These are phyloP conservation scores for Ustilago hordei DNA, from an alignment of 1,284 basidiomycete species.

Conservation along the genomic window DNA sequence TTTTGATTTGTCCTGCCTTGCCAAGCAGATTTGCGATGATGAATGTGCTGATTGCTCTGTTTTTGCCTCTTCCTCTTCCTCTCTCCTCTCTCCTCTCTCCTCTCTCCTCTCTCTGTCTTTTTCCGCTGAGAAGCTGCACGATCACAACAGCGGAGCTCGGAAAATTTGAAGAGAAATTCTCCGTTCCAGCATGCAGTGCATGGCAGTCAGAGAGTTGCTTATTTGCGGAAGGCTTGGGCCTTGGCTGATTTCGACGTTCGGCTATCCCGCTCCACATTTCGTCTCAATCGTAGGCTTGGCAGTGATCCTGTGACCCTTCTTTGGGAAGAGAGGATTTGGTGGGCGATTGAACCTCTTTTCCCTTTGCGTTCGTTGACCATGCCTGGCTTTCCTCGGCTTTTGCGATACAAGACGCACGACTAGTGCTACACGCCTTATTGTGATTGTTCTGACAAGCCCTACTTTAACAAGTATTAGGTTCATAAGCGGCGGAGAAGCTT, in stretches of 20 bases:
- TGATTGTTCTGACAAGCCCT: background rate
- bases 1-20: conserved; percentile 4
- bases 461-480: conserved; percentile 1
- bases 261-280: conserved; percentile 6
- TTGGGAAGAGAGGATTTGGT: background rate
- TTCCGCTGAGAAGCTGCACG: background rate
- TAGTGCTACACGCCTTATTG: background rate
- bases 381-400: conserved; percentile 6
- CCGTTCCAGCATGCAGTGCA: conserved; percentile 13
- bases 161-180: conserved; percentile 12
- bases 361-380: background rate
- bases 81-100: background rate
- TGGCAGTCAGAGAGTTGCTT: background rate
- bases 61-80: background rate
- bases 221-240: background rate
- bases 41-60: background rate
- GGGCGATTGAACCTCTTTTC: background rate
- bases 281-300: background rate
- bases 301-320: background rate
- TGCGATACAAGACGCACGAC: background rate
- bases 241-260: conserved; percentile 2
- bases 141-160: conserved; percentile 8
- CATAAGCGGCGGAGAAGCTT: background rate
- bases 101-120: background rate
- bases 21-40: background rate